Conservation (phyloP, 768 basidiomycete species). For the Tylopilus intermedius region DNA sequence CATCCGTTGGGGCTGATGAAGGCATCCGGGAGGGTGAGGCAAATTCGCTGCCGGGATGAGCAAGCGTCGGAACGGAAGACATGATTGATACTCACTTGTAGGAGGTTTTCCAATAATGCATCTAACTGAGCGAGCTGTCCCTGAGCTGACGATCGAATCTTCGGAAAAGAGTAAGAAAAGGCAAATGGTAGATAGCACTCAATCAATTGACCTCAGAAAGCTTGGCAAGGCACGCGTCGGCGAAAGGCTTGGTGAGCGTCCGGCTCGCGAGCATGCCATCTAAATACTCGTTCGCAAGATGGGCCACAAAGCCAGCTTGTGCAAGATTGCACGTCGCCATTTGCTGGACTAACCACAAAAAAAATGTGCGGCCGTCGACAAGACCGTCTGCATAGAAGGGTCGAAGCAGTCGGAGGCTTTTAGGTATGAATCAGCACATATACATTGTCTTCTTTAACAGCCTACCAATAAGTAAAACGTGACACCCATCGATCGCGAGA, state of each 20-base stretch:
- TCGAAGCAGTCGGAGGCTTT: slow-evolving; percentile 64
- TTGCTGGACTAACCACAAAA: slow-evolving; percentile 76
- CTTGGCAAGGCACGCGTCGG: slow-evolving; percentile 65
- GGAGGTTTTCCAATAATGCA: slow-evolving; percentile 46
- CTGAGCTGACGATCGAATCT: slow-evolving; percentile 57
- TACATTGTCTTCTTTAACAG: neutral
- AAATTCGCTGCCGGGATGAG: slow-evolving; percentile 47
- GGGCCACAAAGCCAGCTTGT: slow-evolving; percentile 70
- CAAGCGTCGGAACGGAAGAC: neutral
- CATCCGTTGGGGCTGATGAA: slow-evolving; percentile 72
- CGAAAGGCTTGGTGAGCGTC: slow-evolving; percentile 64
- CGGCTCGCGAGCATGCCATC: slow-evolving; percentile 62
- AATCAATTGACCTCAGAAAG: slow-evolving; percentile 52
- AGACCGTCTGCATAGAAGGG: slow-evolving; percentile 78
- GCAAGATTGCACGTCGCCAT: slow-evolving; percentile 75
- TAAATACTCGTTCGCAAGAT: slow-evolving; percentile 76
- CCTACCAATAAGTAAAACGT: slow-evolving; percentile 73
- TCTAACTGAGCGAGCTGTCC: slow-evolving; percentile 54
- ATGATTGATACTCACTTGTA: slow-evolving; percentile 47
- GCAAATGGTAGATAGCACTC: neutral
- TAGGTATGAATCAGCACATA: slow-evolving; percentile 2
- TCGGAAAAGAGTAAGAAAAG: slow-evolving; percentile 5
- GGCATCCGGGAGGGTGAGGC: slow-evolving; percentile 66
- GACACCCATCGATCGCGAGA: slow-evolving; percentile 72
- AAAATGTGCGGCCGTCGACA: slow-evolving; percentile 72